Base-by-base conservation (phyloP, 129 eudicot species). In the Solidago caesia region DNA sequence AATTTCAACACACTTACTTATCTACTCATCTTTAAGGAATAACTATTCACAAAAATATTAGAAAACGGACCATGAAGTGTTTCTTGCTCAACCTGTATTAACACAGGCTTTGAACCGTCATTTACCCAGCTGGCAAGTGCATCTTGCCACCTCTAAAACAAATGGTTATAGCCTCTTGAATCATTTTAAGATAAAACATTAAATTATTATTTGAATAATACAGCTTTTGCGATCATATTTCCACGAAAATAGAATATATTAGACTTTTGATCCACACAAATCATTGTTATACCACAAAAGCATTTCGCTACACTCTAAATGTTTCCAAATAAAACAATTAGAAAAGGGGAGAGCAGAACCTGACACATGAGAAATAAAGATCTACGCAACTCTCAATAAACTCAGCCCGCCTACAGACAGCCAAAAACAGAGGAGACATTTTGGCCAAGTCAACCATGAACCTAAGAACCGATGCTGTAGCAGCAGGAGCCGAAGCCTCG, bases 401-500 rank as follows among this genome's bases (percentile, higher is more conserved):
- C 66, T 95, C 99, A 58, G 90, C 80, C 44, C 97, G 87, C 78
- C 97, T 87, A 71, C 94, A 91, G 39, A 85, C 87, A 77, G 86
- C 88, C 10, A 96, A 91, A 81, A 95, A 95, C 7, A 92, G 76
- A 7, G 96, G 92, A 77, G 90, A 95, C 97, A 95, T 95, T 80
- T 95, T 95, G 57, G 88, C 94, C 46, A 95, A 88, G 79, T 95
- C 99, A 46, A 95, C 97, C 97, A 95, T 89, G 76, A 95, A 95
- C 81, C 97, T 83, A 33, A 95, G 88, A 71, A 95, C 92, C 4
- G 97, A 89, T 47, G 99, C 89, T 27, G 97, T 89, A 72, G 97
- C 96, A 44, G 99, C 86, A 81, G 99, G 99, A 53, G 99, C 97
- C n/a, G 97, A 85, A 51, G 99, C 99, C 65, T 91, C 97, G 63